Percentiles rank a stretch among this genome's conserved stretches.
Conservation (phyloP, 208 protist genomes). For the Tritrichomonas foetus region DNA sequence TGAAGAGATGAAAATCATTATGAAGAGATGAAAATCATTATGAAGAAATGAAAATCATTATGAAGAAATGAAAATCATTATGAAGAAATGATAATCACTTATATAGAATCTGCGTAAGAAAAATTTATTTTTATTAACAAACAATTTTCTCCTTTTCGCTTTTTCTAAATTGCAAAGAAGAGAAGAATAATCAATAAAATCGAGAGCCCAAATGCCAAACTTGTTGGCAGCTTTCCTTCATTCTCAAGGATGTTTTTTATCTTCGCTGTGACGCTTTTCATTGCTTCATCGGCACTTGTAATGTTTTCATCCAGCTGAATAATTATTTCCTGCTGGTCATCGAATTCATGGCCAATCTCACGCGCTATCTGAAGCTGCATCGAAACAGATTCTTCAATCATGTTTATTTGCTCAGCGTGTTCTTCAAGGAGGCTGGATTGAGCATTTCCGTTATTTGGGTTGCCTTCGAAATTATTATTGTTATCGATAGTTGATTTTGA, state of each 20-base stretch:
- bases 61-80: too few species aligned
- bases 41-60: too few species aligned
- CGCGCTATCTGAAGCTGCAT: neutral
- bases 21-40: too few species aligned
- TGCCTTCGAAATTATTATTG: neutral
- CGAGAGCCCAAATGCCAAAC: neutral
- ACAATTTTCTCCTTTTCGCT: too few species aligned
- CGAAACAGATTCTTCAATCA: neutral
- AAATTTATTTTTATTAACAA: too few species aligned
- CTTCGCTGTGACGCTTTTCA: neutral
- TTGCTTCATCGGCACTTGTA: neutral
- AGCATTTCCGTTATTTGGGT: neutral
- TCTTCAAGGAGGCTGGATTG: neutral
- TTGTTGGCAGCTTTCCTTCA: neutral
- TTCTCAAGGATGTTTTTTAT: slow-evolving; percentile 6
- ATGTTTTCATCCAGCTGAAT: neutral
- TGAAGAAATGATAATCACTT: too few species aligned
- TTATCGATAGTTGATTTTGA: neutral
- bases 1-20: too few species aligned
- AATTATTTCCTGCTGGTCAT: slow-evolving; percentile 5
- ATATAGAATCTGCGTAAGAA: too few species aligned
- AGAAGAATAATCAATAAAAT: neutral
- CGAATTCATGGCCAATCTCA: neutral
- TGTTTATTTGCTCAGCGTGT: neutral
- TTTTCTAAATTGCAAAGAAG: slow-evolving; percentile 19